Base-by-base conservation (phyloP, 2,329 filamentous ascomycete species). In the Aspergillus thermomutatus region DNA sequence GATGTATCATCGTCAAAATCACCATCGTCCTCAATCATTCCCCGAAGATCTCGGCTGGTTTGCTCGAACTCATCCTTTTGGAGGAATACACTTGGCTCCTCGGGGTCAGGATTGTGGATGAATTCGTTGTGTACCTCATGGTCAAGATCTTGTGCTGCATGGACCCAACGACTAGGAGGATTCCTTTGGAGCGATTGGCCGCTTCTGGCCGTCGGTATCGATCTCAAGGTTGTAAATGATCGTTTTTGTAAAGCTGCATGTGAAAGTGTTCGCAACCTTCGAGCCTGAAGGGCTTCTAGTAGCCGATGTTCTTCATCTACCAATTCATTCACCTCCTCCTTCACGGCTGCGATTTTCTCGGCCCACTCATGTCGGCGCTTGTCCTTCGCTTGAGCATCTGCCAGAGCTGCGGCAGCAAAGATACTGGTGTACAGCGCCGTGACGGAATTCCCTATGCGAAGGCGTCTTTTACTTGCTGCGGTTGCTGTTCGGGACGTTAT, bases 371-470 rank as follows among this genome's bases (percentile, higher is more conserved):
- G 63, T 40, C 73, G 73, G 31, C 72, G 72, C 60, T 72, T 66
- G 50, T 69, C 68, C 58, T 79, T 79, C 11, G 66, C 69, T 50
- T 66, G 68, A 8, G 73, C 71, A 64, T 79, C 76, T 50, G 70
- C 71, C 34, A 77, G 65, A 23, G 76, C 69, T 17, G 76, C 76
- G 8, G 69, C 70, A 6, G 73, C 75, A 47, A 78, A 77, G 19
- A 79, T 73, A 49, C 75, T 75, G 9, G 73, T 75, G 60, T 77
- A 77, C n/a, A 78, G 65, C n/a, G 72, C 69, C 0, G 76, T 77
- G 26, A 76, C 67, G 1, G 74, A 72, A 60, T 79, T 76, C n/a
- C 71, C 74, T 51, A 77, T 65, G 23, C 72, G 69, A 53, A 78
- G 66, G 31, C 72, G 69, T 62, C 68, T 69, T 50, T 71, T 72